phyloP scores from a whole-genome alignment of 306 rosid species.

The Vigna trinervia region DNA sequence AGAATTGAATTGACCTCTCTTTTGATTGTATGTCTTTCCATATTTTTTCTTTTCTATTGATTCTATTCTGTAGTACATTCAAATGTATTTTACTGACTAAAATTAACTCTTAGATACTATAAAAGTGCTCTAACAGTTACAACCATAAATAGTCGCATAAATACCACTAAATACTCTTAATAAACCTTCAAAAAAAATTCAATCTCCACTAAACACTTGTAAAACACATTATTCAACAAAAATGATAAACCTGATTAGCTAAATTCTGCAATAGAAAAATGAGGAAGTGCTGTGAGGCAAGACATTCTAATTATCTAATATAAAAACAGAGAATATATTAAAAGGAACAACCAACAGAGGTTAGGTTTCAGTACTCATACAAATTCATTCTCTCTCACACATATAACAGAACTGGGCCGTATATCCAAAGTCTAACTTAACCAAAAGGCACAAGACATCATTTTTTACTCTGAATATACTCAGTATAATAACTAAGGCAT shows the following conservation, averaged over 20 bases:
- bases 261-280: background rate
- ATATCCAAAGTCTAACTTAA: background rate
- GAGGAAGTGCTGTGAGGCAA: background rate
- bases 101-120: too few species aligned
- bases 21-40: too few species aligned
- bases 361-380: background rate
- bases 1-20: too few species aligned
- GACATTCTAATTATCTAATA: constrained; percentile 1
- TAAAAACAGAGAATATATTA: background rate
- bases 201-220: too few species aligned
- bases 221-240: too few species aligned
- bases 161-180: too few species aligned
- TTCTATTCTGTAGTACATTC: too few species aligned
- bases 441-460: background rate
- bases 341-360: background rate
- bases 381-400: background rate
- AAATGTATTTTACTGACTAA: too few species aligned
- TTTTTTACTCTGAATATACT: background rate
- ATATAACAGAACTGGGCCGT: background rate
- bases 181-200: too few species aligned
- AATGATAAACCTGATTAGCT: background rate
- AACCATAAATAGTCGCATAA: too few species aligned
- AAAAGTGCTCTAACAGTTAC: too few species aligned
- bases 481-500: background rate
- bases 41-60: too few species aligned